These are phyloP conservation scores for Arabis alpina DNA, from an alignment of 345 rosid species.

Conservation along the genomic window DNA sequence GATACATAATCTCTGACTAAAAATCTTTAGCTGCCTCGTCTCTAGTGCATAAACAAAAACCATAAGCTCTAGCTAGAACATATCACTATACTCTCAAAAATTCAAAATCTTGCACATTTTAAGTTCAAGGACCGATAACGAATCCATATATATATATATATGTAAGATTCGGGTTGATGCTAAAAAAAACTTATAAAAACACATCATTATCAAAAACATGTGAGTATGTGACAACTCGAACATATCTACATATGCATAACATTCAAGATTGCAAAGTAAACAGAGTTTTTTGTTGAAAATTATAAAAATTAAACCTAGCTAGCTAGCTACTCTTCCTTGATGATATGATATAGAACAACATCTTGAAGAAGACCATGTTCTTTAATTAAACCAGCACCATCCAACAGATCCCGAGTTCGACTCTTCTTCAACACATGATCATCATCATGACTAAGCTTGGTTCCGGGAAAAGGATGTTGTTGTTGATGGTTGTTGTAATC, in stretches of 20 bases:
- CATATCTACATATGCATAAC: not conserved
- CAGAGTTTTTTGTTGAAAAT: not conserved
- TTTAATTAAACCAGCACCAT: conserved; percentile 30
- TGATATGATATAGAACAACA: conserved; percentile 61
- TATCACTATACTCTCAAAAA: not conserved
- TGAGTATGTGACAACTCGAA: not conserved
- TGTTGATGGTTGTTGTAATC: conserved; percentile 35
- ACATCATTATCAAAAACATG: conserved; percentile 9
- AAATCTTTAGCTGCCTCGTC: not conserved
- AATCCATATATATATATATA: no score
- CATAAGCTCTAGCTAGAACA: conserved; percentile 13
- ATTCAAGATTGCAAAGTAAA: not conserved
- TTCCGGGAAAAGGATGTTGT: conserved; percentile 22
- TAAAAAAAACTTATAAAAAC: not conserved
- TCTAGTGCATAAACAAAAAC: conserved; percentile 1
- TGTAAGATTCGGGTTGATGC: not conserved
- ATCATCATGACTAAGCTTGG: not conserved
- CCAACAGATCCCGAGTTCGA: conserved; percentile 9
- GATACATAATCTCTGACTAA: no score
- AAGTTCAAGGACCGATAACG: not conserved
- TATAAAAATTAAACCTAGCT: not conserved
- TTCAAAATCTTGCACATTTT: not conserved
- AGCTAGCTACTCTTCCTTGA: conserved; percentile 47
- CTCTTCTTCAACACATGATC: conserved; percentile 26
- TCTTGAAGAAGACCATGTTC: conserved; percentile 87